Base-by-base conservation (phyloP, 257 asterid species). In the Salvia splendens region DNA sequence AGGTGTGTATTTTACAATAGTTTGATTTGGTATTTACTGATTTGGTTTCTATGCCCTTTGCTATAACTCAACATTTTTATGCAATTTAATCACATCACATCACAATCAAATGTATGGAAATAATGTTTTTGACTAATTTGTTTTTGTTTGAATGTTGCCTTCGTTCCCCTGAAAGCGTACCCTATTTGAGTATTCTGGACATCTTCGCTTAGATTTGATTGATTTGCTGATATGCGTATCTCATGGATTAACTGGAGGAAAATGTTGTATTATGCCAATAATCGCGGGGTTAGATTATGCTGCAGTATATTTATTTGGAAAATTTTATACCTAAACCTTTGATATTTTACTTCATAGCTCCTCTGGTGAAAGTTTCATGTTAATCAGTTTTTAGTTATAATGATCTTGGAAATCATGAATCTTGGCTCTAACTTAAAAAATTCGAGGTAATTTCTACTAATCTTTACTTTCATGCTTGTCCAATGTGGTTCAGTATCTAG, bases 1-100 rank as follows among this genome's bases (percentile, higher is more conserved):
- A 92, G 98, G 98, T 92, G 83, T 75, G 74, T 12, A 61, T 59
- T 49, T 14, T 46, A 45, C 35, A 10, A 38, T 61, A 66, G 48
- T 41, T 48, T 45, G 57, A 35, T 59, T 61, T 36, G 51, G 2
- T 43, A 40, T 35, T 43, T 70, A n/a, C 51, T 15, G 54, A 24
- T 15, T 38, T 42, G 12, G 48, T 53, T n/a, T 42, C 50, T 36
- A 2, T 38, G 48, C 24, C 36, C 9, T 41, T 61, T 30, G 33
- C 12, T 65, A 65, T 46, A 38, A 42, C 48, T 61, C 4, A 41
- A 41, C 32, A 61, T 45, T 3, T 58, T 10, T 50, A 28, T 35
- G 12, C 7, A 15, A 49, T 24, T 28, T 45, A 60, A 61, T 42
- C 41, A 38, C 60, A 16, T 56, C 17, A 46, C 42, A 5, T 62